Percentiles rank a stretch among this genome's conserved stretches.
Evolutionary conservation across 441 rosid genomes (phyloP).

Genomic region (Gossypium laxum): DNA sequence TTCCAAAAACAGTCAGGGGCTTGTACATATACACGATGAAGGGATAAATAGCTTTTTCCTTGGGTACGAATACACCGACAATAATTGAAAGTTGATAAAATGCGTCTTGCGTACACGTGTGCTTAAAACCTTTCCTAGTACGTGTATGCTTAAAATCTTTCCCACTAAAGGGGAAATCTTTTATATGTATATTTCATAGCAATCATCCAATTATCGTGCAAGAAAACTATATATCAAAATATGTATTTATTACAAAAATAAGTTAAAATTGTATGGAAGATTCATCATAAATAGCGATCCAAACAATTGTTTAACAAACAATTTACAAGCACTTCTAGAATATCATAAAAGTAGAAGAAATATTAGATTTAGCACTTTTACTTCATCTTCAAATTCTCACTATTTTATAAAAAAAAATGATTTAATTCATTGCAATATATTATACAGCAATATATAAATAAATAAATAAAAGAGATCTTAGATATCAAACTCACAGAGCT

Average conservation of each 20-base stretch:
- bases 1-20: background rate
- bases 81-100: background rate
- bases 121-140: background rate
- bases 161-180: background rate
- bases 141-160: background rate
- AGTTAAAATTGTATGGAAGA: background rate
- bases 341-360: background rate
- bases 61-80: background rate
- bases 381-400: background rate
- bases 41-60: background rate
- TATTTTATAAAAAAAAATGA: background rate
- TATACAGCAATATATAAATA: background rate
- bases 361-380: background rate
- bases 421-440: background rate
- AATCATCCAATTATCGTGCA: background rate
- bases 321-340: background rate
- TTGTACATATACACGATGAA: background rate
- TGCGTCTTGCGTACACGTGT: background rate
- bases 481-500: background rate
- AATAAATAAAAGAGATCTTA: background rate
- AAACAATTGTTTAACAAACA: slow-evolving; percentile 1
- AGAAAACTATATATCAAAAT: background rate
- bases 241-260: background rate
- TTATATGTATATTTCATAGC: background rate
- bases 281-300: background rate